Conservation (phyloP, 2,329 filamentous ascomycete species). For the Xylariaceae sp. region DNA sequence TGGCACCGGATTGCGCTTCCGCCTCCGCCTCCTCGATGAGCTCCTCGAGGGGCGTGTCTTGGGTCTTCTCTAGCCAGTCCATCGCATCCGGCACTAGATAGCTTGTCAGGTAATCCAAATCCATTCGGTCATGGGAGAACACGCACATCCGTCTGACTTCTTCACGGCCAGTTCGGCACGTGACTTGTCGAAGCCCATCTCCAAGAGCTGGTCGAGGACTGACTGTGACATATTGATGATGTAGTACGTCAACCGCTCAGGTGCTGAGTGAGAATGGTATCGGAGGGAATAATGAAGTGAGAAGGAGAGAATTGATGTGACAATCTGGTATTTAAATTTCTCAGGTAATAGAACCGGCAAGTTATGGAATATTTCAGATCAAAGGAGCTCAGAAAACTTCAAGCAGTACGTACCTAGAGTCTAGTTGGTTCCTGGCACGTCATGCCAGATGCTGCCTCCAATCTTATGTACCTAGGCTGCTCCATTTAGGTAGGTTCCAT, state of each 20-base stretch:
- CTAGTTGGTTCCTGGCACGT: conserved; percentile 23
- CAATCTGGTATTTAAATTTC: too few relatives aligned
- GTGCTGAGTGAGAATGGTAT: conserved; percentile 21
- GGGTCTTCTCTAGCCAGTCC: conserved; percentile 92
- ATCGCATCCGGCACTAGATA: conserved; percentile 78
- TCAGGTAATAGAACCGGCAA: too few relatives aligned
- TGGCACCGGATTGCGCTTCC: conserved; percentile 54
- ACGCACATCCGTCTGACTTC: conserved; percentile 76
- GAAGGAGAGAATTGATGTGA: conserved; percentile 3
- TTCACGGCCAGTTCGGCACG: conserved; percentile 83
- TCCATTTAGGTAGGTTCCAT: neutral
- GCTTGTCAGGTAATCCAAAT: neutral
- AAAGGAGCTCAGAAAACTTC: too few relatives aligned
- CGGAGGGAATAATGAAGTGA: conserved; percentile 14
- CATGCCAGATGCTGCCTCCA: conserved; percentile 29
- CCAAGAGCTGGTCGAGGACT: conserved; percentile 63
- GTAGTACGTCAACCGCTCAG: conserved; percentile 11
- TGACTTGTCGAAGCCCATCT: conserved; percentile 82
- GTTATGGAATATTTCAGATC: too few relatives aligned
- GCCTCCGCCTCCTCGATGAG: conserved; percentile 65
- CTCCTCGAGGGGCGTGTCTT: conserved; percentile 84
- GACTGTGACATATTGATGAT: conserved; percentile 55
- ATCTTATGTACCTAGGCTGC: too few relatives aligned
- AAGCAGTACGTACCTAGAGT: too few relatives aligned
- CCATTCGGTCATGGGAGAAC: neutral